phyloP scores from a whole-genome alignment of 345 rosid species.

The Boechera retrofracta region DNA sequence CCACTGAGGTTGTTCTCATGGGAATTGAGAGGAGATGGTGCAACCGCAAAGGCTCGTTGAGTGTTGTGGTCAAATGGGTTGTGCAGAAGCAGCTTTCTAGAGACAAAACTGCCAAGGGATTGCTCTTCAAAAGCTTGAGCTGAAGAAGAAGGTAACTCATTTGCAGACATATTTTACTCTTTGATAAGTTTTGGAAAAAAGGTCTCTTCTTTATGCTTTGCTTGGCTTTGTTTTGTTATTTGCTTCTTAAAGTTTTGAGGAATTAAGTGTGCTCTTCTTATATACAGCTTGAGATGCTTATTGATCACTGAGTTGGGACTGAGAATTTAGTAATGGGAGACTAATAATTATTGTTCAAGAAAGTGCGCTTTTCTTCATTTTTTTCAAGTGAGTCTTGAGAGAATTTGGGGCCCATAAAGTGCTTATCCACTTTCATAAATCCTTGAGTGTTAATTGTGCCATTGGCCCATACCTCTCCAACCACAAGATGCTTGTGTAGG shows the following conservation, averaged over 20 bases:
- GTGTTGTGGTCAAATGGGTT: conserved; percentile 38
- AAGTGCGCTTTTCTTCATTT: conserved; percentile 4
- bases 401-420: conserved; percentile 39
- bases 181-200: conserved; percentile 7
- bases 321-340: conserved; percentile 21
- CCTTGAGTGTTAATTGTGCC: conserved; percentile 37
- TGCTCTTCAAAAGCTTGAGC: conserved; percentile 40
- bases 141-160: conserved; percentile 38
- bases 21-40: conserved; percentile 37
- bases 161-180: conserved; percentile 32
- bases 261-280: conserved; percentile 24
- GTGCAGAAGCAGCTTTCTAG: conserved; percentile 48
- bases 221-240: conserved; percentile 20
- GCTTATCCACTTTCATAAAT: conserved; percentile 39
- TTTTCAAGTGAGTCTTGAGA: conserved; percentile 29
- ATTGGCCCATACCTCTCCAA: conserved; percentile 33
- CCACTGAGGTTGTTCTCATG: conserved; percentile 46
- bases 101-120: conserved; percentile 27
- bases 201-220: conserved; percentile 25
- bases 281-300: conserved; percentile 34
- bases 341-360: conserved; percentile 30
- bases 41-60: conserved; percentile 23
- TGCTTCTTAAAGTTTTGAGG: conserved; percentile 2
- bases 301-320: conserved; percentile 16
- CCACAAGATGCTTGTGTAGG: conserved; percentile 45